Conservation (phyloP, 331 rosid genomes). For the Cucumis variabilis region DNA sequence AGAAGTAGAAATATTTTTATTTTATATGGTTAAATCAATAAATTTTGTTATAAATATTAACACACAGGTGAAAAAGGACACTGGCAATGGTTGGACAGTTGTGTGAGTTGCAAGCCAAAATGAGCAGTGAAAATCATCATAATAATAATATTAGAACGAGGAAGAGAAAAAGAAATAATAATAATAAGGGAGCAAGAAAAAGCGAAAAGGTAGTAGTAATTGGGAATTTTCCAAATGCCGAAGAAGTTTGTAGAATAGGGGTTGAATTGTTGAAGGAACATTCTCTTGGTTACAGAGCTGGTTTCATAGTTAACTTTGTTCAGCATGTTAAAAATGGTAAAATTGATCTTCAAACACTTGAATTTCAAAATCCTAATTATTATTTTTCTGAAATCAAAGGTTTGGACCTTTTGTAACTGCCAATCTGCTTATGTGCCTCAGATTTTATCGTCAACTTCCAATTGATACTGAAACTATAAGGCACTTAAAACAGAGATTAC, state of each 20-base stretch:
- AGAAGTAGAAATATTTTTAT: too few species aligned
- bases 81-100: conserved; percentile 43
- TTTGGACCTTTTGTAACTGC: conserved; percentile 42
- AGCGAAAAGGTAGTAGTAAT: too few species aligned
- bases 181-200: background rate
- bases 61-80: conserved; percentile 38
- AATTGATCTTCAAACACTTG: background rate
- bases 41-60: too few species aligned
- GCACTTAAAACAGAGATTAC: conserved; percentile 34
- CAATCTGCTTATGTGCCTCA: conserved; percentile 43
- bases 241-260: conserved; percentile 34
- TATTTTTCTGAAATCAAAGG: conserved; percentile 34
- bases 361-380: background rate
- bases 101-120: conserved; percentile 39
- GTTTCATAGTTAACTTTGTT: conserved; percentile 30
- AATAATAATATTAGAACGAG: too few species aligned
- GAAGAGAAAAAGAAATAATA: too few species aligned
- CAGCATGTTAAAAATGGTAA: conserved; percentile 8
- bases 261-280: background rate
- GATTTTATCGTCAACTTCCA: conserved; percentile 41
- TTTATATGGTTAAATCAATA: too few species aligned
- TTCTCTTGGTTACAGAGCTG: conserved; percentile 38
- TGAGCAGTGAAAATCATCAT: background rate
- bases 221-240: conserved; percentile 41
- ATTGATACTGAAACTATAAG: conserved; percentile 43